phyloP scores from a whole-genome alignment of 2,329 filamentous ascomycete genomes.

The Ceratocystis colombiana region DNA sequence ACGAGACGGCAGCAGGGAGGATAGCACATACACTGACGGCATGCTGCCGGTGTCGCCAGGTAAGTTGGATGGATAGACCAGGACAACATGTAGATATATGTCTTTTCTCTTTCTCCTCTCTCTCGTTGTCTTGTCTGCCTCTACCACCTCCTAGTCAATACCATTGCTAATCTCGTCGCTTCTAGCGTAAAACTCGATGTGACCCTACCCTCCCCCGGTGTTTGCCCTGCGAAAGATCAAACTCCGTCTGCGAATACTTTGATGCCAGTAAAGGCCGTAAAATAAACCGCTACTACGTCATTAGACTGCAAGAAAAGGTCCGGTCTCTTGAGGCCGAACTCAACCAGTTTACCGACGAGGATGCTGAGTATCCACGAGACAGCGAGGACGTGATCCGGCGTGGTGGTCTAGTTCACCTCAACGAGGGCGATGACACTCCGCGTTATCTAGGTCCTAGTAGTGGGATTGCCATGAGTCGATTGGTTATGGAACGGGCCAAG shows the following conservation, averaged over 20 bases:
- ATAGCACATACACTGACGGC: constrained; percentile 72
- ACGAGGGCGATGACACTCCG: constrained; percentile 72
- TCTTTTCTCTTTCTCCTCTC: no score
- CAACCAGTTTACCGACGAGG: constrained; percentile 65
- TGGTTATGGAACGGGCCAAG: constrained; percentile 95
- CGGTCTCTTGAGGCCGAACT: constrained; percentile 73
- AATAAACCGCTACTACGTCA: constrained; percentile 84
- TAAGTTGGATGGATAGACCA: constrained; percentile 31
- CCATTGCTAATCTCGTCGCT: constrained; percentile 6
- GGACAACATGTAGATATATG: no score
- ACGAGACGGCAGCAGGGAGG: constrained; percentile 39
- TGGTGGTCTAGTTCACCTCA: constrained; percentile 73
- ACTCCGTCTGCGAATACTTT: constrained; percentile 88
- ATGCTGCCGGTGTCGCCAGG: constrained; percentile 69
- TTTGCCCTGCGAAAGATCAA: constrained; percentile 82
- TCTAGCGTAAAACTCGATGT: constrained; percentile 86
- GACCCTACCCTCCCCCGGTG: constrained; percentile 87
- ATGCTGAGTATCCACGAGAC: constrained; percentile 57
- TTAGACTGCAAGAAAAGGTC: constrained; percentile 80
- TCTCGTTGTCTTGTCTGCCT: no score
- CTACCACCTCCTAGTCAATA: background rate
- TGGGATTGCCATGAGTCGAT: constrained; percentile 85
- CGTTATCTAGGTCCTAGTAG: constrained; percentile 90
- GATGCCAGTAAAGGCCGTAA: constrained; percentile 78
- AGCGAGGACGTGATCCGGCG: constrained; percentile 79